Base-by-base conservation (phyloP, 768 basidiomycete genomes). In the Kwoniella mangroviensis region DNA sequence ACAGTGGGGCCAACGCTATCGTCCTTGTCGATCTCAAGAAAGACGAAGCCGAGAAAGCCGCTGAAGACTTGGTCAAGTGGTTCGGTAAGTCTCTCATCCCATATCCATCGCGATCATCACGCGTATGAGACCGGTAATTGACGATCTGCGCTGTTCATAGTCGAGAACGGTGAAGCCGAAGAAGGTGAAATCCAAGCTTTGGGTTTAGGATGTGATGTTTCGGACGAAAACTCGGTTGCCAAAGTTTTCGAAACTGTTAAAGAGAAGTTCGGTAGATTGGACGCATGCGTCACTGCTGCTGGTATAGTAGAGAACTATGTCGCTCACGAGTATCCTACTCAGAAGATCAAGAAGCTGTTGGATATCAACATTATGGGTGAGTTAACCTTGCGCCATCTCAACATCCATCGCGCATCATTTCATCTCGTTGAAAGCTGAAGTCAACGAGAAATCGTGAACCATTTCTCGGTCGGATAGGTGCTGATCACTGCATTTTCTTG, bases 351-450 rank as follows among this genome's bases (percentile, higher is more conserved):
- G 82, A 88, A 89, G 65, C 85, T 98, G 65, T 92, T 91, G 80
- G 93, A 94, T 77, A 89, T 98, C 86, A 98, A 98, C 79, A 92
- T 98, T 53, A 92, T 97, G 81, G 95, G 94, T 65, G 41, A 34
- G 42, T 43, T 43, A 13, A 43, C 42, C n/a, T n/a, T n/a, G n/a
- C n/a, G n/a, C n/a, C n/a, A n/a, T n/a, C n/a, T n/a, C n/a, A n/a
- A n/a, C n/a, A n/a, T n/a, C n/a, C n/a, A n/a, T n/a, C n/a, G n/a
- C n/a, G n/a, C n/a, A n/a, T n/a, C n/a, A n/a, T n/a, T n/a, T n/a
- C n/a, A n/a, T n/a, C n/a, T n/a, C n/a, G n/a, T n/a, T n/a, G n/a
- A n/a, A n/a, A n/a, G n/a, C n/a, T n/a, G n/a, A n/a, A n/a, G n/a
- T n/a, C n/a, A n/a, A n/a, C n/a, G n/a, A n/a, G n/a, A n/a, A n/a